These are phyloP conservation scores for Starmerella roubikii DNA, from an alignment of 805 yeast species.

Conservation along the genomic window DNA sequence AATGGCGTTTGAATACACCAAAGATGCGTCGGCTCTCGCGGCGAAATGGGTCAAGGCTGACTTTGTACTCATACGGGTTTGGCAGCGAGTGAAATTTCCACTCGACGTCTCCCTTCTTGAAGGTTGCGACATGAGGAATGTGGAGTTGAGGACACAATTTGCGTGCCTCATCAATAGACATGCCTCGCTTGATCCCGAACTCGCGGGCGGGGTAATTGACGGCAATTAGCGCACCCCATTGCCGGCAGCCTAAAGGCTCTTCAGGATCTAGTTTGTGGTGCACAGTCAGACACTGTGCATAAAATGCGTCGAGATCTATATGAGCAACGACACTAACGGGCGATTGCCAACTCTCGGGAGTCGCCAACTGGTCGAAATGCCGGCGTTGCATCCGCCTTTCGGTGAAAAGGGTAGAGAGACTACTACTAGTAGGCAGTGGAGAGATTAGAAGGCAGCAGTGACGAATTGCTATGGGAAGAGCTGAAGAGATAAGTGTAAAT, in stretches of 20 bases:
- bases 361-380: constrained; percentile 17
- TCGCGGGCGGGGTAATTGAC: constrained; percentile 70
- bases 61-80: constrained; percentile 57
- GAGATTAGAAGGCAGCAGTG: too few relatives aligned
- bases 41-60: constrained; percentile 81
- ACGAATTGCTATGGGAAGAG: too few relatives aligned
- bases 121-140: constrained; percentile 87
- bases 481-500: too few relatives aligned
- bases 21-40: constrained; percentile 73
- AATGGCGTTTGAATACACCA: constrained; percentile 44
- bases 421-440: too few relatives aligned
- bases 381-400: constrained; percentile 8
- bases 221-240: constrained; percentile 84
- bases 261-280: constrained; percentile 48
- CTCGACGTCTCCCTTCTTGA: constrained; percentile 66
- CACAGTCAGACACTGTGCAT: constrained; percentile 84
- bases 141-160: constrained; percentile 63
- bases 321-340: constrained; percentile 72
- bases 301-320: constrained; percentile 87
- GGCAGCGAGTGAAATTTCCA: constrained; percentile 59
- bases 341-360: constrained; percentile 32
- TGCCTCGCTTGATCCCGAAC: constrained; percentile 71
- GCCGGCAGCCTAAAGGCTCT: constrained; percentile 87
- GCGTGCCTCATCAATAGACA: constrained; percentile 50
- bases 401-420: too few relatives aligned